Base-by-base conservation (phyloP, 305 asterid genomes). In the Ilex paraguariensis region DNA sequence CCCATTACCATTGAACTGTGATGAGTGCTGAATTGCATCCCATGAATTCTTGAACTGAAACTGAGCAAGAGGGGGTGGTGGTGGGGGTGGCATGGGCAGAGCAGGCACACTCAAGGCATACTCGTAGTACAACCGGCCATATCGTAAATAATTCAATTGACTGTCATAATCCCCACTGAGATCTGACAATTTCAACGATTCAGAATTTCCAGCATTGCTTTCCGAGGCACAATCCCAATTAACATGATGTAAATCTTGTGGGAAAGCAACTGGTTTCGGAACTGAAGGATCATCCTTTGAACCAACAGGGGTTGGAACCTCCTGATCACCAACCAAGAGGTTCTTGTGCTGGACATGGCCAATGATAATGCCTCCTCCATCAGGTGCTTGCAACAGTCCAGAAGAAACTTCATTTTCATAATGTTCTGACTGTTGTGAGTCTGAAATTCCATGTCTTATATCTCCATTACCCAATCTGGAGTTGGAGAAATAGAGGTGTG, bases 91-190 rank as follows among this genome's bases (percentile, higher is more conserved):
- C 66, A 68, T 52, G 15, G 73, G 72, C 65, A 72, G 44, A 66
- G 79, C 13, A 40, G 70, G 84, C 71, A 74, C 53, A 56, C 67
- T 67, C 14, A 66, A 67, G 53, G 79, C 50, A 32, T 61, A 40
- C 46, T 76, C 85, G 33, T 65, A 67, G 68, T 75, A 83, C 79
- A 73, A 61, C 51, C 70, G 70, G 42, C 87, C 84, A 63, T 79
- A 76, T 13, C 72, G 79, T 51, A 86, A 68, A 70, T 69, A 62
- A 11, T 32, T 74, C 36, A 79, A 48, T 63, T 73, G 74, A 53
- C 65, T 67, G n/a, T 65, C 82, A 45, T 73, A 86, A 71, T 86
- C 88, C 48, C 90, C 94, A 3, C 75, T 73, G 46, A 86, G 95
- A 76, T 81, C 84, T 10, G 66, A 65, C 33, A 71, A 70, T 59